Evolutionary conservation across 495 filamentous ascomycete species (phyloP), one percentile per base, ranked within the genome.

Genomic region (Chaetomidium leptoderma): DNA sequence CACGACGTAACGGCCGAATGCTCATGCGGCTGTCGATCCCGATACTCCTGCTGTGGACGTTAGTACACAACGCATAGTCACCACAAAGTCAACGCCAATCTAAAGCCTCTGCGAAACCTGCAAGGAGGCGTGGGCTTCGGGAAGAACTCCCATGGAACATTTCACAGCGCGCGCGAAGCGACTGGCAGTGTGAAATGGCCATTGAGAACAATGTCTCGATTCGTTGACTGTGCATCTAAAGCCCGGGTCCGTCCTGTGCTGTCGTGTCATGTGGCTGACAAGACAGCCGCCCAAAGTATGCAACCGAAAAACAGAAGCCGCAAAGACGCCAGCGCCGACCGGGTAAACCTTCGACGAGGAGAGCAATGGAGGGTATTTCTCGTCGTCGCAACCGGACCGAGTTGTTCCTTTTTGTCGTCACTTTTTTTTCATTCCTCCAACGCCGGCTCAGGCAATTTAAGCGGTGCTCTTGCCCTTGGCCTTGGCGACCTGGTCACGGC

Each of bases 401-500:
- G 50, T 45, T 37, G 39, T 53, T 24, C 37, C 55, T 53, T 29
- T 53, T 49, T 33, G n/a, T 63, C 36, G 45, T 57, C 54, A 33
- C 58, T 55, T 62, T 62, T 55, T 45, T 53, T 59, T 42, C 29
- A 43, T 60, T 46, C 49, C 47, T 39, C 56, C 13, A 32, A 37
- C 27, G 4, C 33, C 14, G 17, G 24, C 43, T 43, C 37, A 33
- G 27, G 36, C 17, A 19, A 33, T 63, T 66, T 67, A 69, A 37
- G 64, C 66, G 19, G 26, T 60, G 57, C 49, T 58, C 64, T 67
- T 69, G 64, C 70, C 75, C 77, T 79, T 79, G 66, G 69, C 70
- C 77, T 83, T 84, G 50, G 70, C 68, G 53, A 74, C 78, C 67
- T 81, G 81, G 79, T 91, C 87, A 65, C 89, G 83, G 66, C 90